Base-by-base conservation (phyloP, 139 green algal species). In the Micractinium sp. region DNA sequence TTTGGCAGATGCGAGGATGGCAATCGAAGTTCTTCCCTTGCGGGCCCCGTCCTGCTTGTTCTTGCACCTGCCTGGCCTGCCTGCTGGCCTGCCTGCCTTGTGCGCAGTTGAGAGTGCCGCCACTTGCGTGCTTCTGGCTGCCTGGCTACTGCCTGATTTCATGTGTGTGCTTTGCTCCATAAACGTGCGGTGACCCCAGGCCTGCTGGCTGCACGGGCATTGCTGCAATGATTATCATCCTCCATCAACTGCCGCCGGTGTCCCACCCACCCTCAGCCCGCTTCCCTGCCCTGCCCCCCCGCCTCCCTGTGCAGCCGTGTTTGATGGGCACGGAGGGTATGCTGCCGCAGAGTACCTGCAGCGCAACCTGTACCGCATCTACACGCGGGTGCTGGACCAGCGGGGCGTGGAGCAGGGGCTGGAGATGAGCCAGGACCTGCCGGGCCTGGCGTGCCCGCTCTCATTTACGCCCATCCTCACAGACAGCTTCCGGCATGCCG, bases 261-360 rank as follows among this genome's bases (percentile, higher is more conserved):
- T 9, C 47, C 63, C 20, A 25, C 63, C 63, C 63, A 78, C n/a
- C 31, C 14, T 20, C 74, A 33, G 15, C 33, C 74, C 36, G 3
- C 16, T n/a, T 35, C n/a, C n/a, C 14, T 3, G 12, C 67, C 67
- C 23, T 35, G 25, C 73, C 31, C 3, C 73, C 73, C 5, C 73
- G 1, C 69, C 41, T 67, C 33, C 82, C 38, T 35, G 39, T 23
- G 87, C 86, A 95, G 92, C 79, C 16, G 93, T 97, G 13, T 97
- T 97, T 89, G 95, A 97, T 81, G 95, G 95, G 9, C 95, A 97
- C 87, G 92, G 91, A 35, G 95, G 95, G 19, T 78, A 85, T 36
- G 35, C 75, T 15, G 93, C 95, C 12, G 95, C 95, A 4, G 75
- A 94, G 38, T 97, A 95, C 84, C 78, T 97, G 22, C 88, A 93